Evolutionary conservation across 495 filamentous ascomycete species (phyloP).

Genomic region (Penicillium bovifimosum): DNA sequence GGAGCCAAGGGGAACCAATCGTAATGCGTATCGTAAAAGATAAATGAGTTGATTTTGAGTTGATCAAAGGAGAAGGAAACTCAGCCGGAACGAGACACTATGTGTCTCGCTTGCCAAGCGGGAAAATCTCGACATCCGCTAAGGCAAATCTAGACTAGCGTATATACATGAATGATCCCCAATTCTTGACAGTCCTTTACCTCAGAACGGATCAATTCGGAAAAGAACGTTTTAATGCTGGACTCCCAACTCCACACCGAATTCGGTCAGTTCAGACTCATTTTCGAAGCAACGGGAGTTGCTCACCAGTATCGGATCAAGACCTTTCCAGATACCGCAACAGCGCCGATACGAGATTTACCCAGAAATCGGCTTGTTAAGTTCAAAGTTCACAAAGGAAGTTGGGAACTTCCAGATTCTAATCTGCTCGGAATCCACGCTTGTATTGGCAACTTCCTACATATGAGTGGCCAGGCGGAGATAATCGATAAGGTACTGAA

Average conservation of each 20-base stretch:
- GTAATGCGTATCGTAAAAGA: too few species aligned
- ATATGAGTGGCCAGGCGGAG: conserved; percentile 13
- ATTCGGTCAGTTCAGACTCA: conserved; percentile 11
- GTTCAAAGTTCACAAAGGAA: conserved; percentile 10
- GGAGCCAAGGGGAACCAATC: too few species aligned
- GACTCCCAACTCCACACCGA: conserved; percentile 2
- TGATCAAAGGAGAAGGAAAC: too few species aligned
- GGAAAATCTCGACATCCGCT: too few species aligned
- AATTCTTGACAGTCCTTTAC: too few species aligned
- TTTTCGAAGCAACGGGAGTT: conserved; percentile 10
- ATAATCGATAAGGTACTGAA: conserved; percentile 9
- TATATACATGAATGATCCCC: too few species aligned
- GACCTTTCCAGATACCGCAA: conserved; percentile 9
- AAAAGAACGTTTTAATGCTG: conserved; percentile 12
- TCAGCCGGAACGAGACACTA: too few species aligned
- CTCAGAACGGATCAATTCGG: conserved; percentile 10
- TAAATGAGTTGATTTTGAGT: too few species aligned
- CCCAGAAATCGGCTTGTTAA: conserved; percentile 11
- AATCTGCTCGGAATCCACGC: conserved; percentile 13
- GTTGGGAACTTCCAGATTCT: conserved; percentile 14
- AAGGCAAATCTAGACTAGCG: too few species aligned
- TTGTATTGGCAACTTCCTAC: conserved; percentile 11
- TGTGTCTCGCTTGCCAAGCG: too few species aligned
- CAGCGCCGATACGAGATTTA: conserved; percentile 3
- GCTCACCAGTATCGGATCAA: conserved; percentile 14